A percentile compares a stretch with the other conserved stretches of the same genome.
These are phyloP conservation scores for Apiospora rasikravindrae DNA, from an alignment of 2,329 filamentous ascomycete genomes.

Conservation along the genomic window DNA sequence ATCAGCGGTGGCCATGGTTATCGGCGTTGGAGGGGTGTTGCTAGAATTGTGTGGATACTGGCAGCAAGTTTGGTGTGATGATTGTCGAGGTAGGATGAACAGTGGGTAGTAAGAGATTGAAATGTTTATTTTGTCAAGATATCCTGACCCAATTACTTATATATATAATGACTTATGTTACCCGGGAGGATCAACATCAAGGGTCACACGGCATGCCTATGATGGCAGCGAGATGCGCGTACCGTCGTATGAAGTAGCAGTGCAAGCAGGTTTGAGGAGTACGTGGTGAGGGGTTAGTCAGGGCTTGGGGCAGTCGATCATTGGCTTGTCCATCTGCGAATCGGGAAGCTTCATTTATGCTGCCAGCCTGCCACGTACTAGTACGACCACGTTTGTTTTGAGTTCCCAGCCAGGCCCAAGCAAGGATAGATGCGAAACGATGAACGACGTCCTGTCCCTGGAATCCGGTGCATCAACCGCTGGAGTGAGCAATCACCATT, in stretches of 20 bases:
- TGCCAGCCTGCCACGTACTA: background rate
- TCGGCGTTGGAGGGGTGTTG: background rate
- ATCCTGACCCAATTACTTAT: background rate
- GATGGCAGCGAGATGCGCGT: constrained; percentile 2
- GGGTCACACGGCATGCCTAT: constrained; percentile 3
- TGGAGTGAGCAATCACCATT: background rate
- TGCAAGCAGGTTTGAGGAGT: constrained; percentile 9
- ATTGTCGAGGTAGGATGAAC: background rate
- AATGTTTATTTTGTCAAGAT: background rate
- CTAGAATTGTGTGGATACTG: background rate
- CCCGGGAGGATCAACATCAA: background rate
- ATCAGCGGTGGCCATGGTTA: constrained; percentile 53
- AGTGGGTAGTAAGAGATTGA: background rate
- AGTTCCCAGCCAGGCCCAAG: background rate
- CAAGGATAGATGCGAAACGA: background rate
- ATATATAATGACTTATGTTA: background rate
- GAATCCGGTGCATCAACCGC: background rate
- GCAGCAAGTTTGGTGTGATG: background rate
- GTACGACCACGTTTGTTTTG: background rate
- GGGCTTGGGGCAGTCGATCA: background rate
- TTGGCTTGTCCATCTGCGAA: background rate
- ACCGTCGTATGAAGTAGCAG: constrained; percentile 1
- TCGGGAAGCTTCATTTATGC: background rate
- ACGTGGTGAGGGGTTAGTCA: background rate
- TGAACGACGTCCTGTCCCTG: background rate